Base-by-base conservation (phyloP, 1,284 basidiomycete genomes). In the Gymnopus androsaceus region DNA sequence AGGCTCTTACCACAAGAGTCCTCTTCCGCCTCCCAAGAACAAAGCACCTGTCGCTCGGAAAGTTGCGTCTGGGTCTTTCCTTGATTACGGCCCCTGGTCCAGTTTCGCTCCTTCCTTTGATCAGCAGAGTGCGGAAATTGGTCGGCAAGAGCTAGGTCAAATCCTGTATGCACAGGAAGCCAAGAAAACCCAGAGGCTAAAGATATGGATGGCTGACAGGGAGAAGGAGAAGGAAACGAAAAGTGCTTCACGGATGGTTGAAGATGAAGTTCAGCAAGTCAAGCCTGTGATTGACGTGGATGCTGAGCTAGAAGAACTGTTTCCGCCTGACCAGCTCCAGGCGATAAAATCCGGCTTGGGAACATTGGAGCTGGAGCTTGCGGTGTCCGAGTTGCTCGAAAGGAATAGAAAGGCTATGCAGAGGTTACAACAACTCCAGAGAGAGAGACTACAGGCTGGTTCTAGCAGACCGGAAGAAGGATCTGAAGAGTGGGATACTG, bases 51-150 rank as follows among this genome's bases (percentile, higher is more conserved):
- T 74, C 0, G 72, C 82, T 9, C 80, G 86, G 45, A 76, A 74
- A 19, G 68, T 89, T 37, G 79, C 81, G 45, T 76, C 81, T 31
- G 88, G 87, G 50, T 70, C 76, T 2, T 91, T 90, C 65, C 74
- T 92, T 9, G 86, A 92, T 66, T 92, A 92, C 65, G 90, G 90
- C 0, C 77, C 79, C 7, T 87, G 78, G 63, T 71, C 87, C 2
- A 87, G 81, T 64, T 92, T 92, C 68, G 89, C 89, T 0, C 90
- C 90, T 2, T 74, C 77, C 14, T 92, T 88, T 66, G 87, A 90
- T 59, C 86, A 88, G 61, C 84, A 87, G 54, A 84, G 84, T 8
- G 77, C 80, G 38, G 81, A 88, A 63, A 70, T 90, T 12, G 88
- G 88, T 2, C 74, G 81, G 52, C 67, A 75, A 6, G 75, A 78